phyloP scores from a whole-genome alignment of 2,329 filamentous ascomycete species.

The Claviceps paspali region DNA sequence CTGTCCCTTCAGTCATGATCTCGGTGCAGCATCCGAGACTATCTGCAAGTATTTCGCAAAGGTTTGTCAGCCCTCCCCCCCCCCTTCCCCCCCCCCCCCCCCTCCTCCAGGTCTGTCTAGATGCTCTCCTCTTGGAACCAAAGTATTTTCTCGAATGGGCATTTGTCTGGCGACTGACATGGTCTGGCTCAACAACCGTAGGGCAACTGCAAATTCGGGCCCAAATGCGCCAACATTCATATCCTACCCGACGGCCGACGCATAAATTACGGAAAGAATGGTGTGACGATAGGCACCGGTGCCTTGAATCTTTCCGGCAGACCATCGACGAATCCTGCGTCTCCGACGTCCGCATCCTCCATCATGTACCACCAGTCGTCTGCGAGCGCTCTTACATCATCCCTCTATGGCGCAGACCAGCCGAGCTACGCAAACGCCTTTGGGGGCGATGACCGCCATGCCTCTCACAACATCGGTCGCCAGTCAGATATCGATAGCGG shows the following conservation, averaged over 20 bases:
- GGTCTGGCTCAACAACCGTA: constrained; percentile 22
- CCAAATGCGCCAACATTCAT: constrained; percentile 93
- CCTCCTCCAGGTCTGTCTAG: no score
- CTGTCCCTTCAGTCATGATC: constrained; percentile 91
- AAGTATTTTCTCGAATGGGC: no score
- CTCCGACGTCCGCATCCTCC: constrained; percentile 24
- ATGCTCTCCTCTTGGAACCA: no score
- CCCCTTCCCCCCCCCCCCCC: no score
- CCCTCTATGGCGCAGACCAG: constrained; percentile 30
- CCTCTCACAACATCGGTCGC: constrained; percentile 25
- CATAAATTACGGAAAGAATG: constrained; percentile 65
- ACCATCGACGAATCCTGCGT: constrained; percentile 32
- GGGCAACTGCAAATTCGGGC: constrained; percentile 98
- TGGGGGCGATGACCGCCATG: constrained; percentile 22
- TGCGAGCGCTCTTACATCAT: constrained; percentile 49
- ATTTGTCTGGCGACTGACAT: constrained; percentile 1
- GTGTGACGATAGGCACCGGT: constrained; percentile 46
- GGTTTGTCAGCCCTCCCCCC: no score
- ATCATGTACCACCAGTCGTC: constrained; percentile 39
- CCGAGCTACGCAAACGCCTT: constrained; percentile 24
- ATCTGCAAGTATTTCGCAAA: constrained; percentile 99
- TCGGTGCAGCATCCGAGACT: constrained; percentile 69
- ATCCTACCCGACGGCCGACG: constrained; percentile 85
- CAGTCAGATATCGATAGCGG: constrained; percentile 39
- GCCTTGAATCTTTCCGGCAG: constrained; percentile 49